These are phyloP conservation scores for Moricandia moricandioides DNA, from an alignment of 345 rosid genomes.

Conservation along the genomic window DNA sequence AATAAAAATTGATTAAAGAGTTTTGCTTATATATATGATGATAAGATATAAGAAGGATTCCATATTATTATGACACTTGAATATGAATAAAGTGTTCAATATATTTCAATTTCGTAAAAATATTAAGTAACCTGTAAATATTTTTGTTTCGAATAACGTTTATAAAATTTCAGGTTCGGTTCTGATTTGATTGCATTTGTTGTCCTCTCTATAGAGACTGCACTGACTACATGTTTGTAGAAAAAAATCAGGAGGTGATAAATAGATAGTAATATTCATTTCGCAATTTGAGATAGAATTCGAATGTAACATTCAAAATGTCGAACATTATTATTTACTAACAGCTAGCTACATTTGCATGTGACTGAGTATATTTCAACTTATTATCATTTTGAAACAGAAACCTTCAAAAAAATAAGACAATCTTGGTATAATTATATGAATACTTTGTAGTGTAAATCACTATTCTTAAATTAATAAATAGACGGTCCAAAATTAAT, in stretches of 20 bases:
- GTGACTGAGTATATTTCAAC: neutral
- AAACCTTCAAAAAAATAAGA: neutral
- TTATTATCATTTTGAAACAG: neutral
- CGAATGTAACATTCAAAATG: neutral
- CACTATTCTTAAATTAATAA: conserved; percentile 14
- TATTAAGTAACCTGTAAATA: neutral
- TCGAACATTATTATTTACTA: neutral
- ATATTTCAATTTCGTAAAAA: too few species aligned
- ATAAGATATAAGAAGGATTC: neutral
- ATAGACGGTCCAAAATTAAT: conserved; percentile 36
- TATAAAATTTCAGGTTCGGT: neutral
- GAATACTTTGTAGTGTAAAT: conserved; percentile 17
- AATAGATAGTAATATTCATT: neutral
- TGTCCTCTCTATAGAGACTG: neutral
- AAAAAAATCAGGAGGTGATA: neutral
- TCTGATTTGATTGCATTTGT: neutral
- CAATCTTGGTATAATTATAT: neutral
- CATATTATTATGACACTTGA: neutral
- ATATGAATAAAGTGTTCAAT: neutral
- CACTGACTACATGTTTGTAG: neutral
- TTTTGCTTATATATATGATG: neutral
- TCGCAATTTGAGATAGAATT: neutral
- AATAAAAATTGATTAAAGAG: neutral
- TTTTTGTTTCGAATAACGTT: neutral
- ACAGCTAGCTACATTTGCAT: neutral